phyloP scores from a whole-genome alignment of 371 early-diverging fungal species.

The Aphelidium insulamus region DNA sequence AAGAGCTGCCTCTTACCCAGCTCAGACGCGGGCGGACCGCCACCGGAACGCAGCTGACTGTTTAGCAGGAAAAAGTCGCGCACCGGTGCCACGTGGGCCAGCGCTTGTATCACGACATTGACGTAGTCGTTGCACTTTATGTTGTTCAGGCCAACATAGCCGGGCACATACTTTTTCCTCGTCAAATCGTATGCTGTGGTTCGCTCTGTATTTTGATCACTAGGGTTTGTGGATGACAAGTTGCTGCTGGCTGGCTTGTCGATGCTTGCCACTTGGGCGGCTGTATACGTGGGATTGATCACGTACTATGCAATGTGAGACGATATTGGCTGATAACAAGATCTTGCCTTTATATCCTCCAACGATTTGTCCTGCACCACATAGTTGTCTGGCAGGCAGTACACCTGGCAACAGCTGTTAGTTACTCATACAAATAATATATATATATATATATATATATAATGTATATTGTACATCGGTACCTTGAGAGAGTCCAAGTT shows the following conservation, averaged over 20 bases:
- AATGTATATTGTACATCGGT: background rate
- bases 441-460: background rate
- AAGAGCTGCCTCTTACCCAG: too few species aligned
- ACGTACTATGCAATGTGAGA: slow-evolving; percentile 31
- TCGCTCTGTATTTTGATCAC: slow-evolving; percentile 17
- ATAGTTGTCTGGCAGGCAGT: slow-evolving; percentile 81
- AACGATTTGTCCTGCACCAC: slow-evolving; percentile 68
- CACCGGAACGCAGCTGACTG: too few species aligned
- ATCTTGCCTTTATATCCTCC: slow-evolving; percentile 64
- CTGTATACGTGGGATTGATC: slow-evolving; percentile 55
- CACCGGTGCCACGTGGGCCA: slow-evolving; percentile 69
- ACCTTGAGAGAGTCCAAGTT: slow-evolving; percentile 69
- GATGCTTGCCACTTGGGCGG: slow-evolving; percentile 35
- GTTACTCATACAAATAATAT: background rate
- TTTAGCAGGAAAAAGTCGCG: slow-evolving; percentile 62
- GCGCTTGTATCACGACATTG: slow-evolving; percentile 74
- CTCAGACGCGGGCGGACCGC: too few species aligned
- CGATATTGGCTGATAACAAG: background rate
- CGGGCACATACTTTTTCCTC: slow-evolving; percentile 66
- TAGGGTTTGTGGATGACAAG: too few species aligned
- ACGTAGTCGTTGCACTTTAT: slow-evolving; percentile 91
- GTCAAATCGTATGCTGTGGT: slow-evolving; percentile 71
- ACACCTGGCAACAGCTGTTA: too few species aligned
- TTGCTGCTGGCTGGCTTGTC: too few species aligned
- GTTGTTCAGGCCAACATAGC: slow-evolving; percentile 86